Evolutionary conservation across 768 basidiomycete species (phyloP).

Genomic region (Boletus vinaceobasis): DNA sequence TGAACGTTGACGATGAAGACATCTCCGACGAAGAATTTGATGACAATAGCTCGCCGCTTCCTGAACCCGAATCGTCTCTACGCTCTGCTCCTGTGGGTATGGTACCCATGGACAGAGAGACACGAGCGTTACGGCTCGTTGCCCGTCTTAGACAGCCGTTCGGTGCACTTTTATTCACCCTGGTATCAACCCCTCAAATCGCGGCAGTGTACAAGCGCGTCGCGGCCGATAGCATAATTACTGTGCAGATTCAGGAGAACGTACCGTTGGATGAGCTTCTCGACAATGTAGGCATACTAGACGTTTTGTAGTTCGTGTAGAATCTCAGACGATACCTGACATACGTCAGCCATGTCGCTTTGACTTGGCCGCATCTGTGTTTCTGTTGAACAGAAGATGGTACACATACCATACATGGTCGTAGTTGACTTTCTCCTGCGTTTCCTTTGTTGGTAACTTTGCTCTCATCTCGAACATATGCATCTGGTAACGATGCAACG

Average conservation of each 20-base stretch:
- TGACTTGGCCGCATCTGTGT: too few relatives aligned
- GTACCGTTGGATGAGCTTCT: not conserved
- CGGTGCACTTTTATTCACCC: too few relatives aligned
- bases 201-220: conserved; percentile 2
- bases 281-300: not conserved
- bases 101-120: not conserved
- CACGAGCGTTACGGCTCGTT: not conserved
- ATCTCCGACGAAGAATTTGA: not conserved
- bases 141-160: not conserved
- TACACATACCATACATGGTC: too few relatives aligned
- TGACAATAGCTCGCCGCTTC: not conserved
- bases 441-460: too few relatives aligned
- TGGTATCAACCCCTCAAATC: not conserved
- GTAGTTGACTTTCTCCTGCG: too few relatives aligned
- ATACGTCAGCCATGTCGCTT: too few relatives aligned
- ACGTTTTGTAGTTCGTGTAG: not conserved
- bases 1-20: not conserved
- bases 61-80: not conserved
- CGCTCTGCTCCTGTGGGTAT: too few relatives aligned
- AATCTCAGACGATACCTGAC: too few relatives aligned
- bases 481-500: too few relatives aligned
- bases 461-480: too few relatives aligned
- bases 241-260: not conserved
- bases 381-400: too few relatives aligned
- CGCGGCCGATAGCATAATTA: not conserved